These are phyloP conservation scores for Phytophthora pini DNA, from an alignment of 352 stramenopile species.

Conservation along the genomic window DNA sequence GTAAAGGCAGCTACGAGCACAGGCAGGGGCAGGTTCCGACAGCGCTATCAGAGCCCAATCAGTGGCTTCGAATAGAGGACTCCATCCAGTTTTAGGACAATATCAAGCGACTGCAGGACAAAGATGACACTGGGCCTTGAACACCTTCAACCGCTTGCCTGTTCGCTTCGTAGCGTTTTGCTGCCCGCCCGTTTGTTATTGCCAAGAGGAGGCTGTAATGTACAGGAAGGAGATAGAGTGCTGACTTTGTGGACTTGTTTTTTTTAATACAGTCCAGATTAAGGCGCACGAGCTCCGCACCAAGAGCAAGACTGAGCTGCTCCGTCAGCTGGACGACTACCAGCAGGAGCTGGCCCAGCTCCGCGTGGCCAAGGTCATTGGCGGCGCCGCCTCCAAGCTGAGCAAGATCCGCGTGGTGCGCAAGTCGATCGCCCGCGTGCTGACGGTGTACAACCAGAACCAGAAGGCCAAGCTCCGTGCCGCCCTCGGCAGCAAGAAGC, in stretches of 20 bases:
- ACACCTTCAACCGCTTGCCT: background rate
- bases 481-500: slow-evolving; percentile 95
- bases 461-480: slow-evolving; percentile 98
- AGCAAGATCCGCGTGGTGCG: slow-evolving; percentile 99
- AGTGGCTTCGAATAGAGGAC: no score
- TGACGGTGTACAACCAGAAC: slow-evolving; percentile 99
- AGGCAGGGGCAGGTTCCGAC: background rate
- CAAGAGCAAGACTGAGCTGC: slow-evolving; percentile 98
- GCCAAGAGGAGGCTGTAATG: background rate
- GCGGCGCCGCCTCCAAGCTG: slow-evolving; percentile 98
- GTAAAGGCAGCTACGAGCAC: slow-evolving; percentile 1
- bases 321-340: slow-evolving; percentile 98
- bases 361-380: slow-evolving; percentile 99
- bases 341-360: slow-evolving; percentile 98
- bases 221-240: background rate
- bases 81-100: no score
- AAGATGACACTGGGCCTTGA: background rate
- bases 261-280: slow-evolving; percentile 83
- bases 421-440: slow-evolving; percentile 99
- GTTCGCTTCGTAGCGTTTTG: background rate
- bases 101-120: background rate
- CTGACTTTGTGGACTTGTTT: slow-evolving; percentile 35
- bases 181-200: background rate
- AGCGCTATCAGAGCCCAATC: background rate
- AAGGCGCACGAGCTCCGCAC: slow-evolving; percentile 98